Conservation (phyloP, 305 asterid species). For the Ilex paraguariensis region DNA sequence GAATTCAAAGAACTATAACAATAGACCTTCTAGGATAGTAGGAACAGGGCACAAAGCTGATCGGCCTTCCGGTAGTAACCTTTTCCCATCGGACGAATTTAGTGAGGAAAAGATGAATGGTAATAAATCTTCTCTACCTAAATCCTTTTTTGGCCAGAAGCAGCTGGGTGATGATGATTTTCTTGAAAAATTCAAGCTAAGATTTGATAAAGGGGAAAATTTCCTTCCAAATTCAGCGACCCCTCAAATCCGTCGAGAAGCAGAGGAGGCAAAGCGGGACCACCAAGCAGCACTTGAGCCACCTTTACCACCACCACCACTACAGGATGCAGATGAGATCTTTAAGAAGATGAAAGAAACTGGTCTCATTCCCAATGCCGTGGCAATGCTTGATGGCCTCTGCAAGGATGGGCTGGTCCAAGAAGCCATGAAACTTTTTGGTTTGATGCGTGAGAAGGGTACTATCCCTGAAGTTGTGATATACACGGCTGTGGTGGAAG, state of each 20-base stretch:
- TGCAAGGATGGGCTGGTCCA: conserved; percentile 88
- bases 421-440: conserved; percentile 81
- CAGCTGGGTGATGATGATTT: conserved; percentile 34
- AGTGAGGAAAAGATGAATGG: conserved; percentile 19
- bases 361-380: conserved; percentile 85
- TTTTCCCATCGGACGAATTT: conserved; percentile 19
- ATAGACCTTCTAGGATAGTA: too few species aligned
- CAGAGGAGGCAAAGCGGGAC: conserved; percentile 10
- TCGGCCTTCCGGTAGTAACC: neutral
- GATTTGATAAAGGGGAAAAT: conserved; percentile 37
- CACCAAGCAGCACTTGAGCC: conserved; percentile 13
- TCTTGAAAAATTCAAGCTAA: conserved; percentile 65
- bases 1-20: too few species aligned
- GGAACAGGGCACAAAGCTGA: too few species aligned
- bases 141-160: neutral
- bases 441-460: conserved; percentile 80
- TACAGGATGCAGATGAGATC: conserved; percentile 74
- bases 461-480: conserved; percentile 79
- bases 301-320: conserved; percentile 30
- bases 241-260: conserved; percentile 1
- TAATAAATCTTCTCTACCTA: too few species aligned
- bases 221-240: conserved; percentile 14
- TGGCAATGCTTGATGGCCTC: conserved; percentile 89
- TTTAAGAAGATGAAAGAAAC: conserved; percentile 87
- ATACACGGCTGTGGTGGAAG: conserved; percentile 86